These are phyloP conservation scores for Drosera capensis DNA, from an alignment of 148 eudicot species.

Conservation along the genomic window DNA sequence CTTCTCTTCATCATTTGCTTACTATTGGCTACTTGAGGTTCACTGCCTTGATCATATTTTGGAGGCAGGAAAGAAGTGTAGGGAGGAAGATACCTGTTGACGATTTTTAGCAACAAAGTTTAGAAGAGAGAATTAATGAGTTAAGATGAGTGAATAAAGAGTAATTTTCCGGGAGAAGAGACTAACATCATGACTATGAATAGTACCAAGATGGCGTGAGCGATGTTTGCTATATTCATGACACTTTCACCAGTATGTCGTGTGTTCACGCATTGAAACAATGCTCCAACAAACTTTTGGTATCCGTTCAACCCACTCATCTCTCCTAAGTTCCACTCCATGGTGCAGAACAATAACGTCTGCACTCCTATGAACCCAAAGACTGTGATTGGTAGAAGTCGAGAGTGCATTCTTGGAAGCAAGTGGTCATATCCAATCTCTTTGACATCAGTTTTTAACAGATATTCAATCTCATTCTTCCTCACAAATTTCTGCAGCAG, in stretches of 20 bases:
- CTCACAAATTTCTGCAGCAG: constrained; percentile 18
- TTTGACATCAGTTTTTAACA: constrained; percentile 15
- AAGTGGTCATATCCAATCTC: constrained; percentile 27
- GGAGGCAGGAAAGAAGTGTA: constrained; percentile 23
- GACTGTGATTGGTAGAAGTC: constrained; percentile 14
- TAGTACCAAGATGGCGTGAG: constrained; percentile 35
- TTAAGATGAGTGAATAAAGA: not conserved
- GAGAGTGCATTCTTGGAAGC: constrained; percentile 17
- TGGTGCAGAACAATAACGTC: constrained; percentile 12
- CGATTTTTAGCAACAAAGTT: not conserved
- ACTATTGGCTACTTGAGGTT: not conserved
- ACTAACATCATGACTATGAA: constrained; percentile 55
- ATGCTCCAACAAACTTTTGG: constrained; percentile 28
- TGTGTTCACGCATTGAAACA: constrained; percentile 31
- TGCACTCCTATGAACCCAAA: constrained; percentile 24
- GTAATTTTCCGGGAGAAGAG: not conserved
- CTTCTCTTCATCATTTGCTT: constrained; percentile 4
- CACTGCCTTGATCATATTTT: constrained; percentile 7
- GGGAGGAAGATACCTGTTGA: constrained; percentile 29
- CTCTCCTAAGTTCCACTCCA: constrained; percentile 39
- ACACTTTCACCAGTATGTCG: constrained; percentile 47
- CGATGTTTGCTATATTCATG: constrained; percentile 33
- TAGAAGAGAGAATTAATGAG: not conserved
- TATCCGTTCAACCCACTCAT: constrained; percentile 26
- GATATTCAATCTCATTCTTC: constrained; percentile 19